These are phyloP conservation scores for Pulveroboletus sp. DNA, from an alignment of 768 basidiomycete genomes.

Conservation along the genomic window DNA sequence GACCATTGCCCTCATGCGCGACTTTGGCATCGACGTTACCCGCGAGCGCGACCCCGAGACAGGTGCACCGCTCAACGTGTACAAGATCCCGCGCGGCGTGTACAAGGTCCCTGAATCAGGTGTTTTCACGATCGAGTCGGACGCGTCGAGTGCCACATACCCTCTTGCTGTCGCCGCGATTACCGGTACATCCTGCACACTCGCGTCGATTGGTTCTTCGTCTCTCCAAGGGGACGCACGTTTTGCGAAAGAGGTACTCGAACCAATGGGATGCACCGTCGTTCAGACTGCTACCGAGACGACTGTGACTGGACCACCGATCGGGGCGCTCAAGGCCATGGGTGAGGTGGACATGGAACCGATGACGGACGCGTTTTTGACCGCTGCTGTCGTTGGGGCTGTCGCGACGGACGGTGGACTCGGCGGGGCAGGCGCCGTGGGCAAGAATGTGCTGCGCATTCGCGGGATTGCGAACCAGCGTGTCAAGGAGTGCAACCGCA, in stretches of 20 bases:
- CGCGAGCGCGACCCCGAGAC: slow-evolving; percentile 59
- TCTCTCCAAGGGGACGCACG: slow-evolving; percentile 97
- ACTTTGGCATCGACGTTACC: slow-evolving; percentile 79
- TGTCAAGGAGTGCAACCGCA: slow-evolving; percentile 98
- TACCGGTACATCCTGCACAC: slow-evolving; percentile 94
- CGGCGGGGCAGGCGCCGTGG: slow-evolving; percentile 28
- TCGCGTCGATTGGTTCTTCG: slow-evolving; percentile 83
- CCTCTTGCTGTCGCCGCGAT: slow-evolving; percentile 96
- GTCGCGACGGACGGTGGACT: slow-evolving; percentile 62
- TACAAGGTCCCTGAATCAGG: slow-evolving; percentile 68
- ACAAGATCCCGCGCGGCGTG: slow-evolving; percentile 77
- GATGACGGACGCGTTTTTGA: slow-evolving; percentile 99
- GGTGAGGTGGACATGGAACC: slow-evolving; percentile 91
- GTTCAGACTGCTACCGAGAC: slow-evolving; percentile 86
- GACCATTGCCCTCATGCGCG: slow-evolving; percentile 97
- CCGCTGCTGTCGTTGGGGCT: slow-evolving; percentile 89
- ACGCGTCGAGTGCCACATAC: slow-evolving; percentile 95
- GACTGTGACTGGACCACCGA: slow-evolving; percentile 87
- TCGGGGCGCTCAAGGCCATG: slow-evolving; percentile 67
- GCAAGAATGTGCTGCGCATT: slow-evolving; percentile 67
- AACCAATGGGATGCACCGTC: slow-evolving; percentile 93
- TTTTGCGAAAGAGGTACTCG: slow-evolving; percentile 90
- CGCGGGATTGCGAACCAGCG: slow-evolving; percentile 96
- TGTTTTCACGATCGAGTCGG: slow-evolving; percentile 88
- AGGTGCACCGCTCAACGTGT: slow-evolving; percentile 70